Conservation (phyloP, 352 stramenopile species). For the Phytophthora ohioensis region DNA sequence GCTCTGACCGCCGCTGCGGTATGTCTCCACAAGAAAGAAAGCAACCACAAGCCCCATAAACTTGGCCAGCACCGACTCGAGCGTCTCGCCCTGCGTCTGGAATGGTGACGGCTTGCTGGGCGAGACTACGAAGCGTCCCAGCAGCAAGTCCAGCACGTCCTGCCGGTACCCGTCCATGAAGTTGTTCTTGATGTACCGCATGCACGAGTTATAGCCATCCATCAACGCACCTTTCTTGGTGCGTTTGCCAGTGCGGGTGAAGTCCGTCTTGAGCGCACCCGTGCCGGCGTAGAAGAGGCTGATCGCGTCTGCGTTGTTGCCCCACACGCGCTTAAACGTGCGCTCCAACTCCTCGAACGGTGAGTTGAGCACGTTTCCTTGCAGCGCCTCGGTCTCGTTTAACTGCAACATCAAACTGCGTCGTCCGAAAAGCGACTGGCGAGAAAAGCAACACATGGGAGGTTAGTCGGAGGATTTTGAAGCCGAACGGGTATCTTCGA, state of each 20-base stretch:
- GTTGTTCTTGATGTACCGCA: slow-evolving; percentile 97
- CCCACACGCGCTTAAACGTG: slow-evolving; percentile 93
- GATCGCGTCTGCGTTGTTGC: slow-evolving; percentile 97
- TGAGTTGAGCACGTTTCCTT: slow-evolving; percentile 77
- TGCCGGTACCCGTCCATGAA: slow-evolving; percentile 95
- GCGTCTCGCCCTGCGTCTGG: slow-evolving; percentile 49
- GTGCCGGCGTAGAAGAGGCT: slow-evolving; percentile 95
- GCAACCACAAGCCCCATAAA: slow-evolving; percentile 54
- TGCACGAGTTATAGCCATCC: slow-evolving; percentile 95
- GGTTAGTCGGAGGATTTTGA: background rate
- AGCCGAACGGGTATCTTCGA: slow-evolving; percentile 1
- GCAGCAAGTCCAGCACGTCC: slow-evolving; percentile 94
- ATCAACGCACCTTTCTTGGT: slow-evolving; percentile 93
- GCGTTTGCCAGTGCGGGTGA: slow-evolving; percentile 95
- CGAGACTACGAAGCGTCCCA: slow-evolving; percentile 66
- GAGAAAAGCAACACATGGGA: slow-evolving; percentile 11
- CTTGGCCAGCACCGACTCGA: slow-evolving; percentile 67
- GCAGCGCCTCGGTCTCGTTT: slow-evolving; percentile 67
- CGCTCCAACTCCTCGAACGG: slow-evolving; percentile 73
- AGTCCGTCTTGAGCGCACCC: slow-evolving; percentile 96
- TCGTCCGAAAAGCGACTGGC: slow-evolving; percentile 93
- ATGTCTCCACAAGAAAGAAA: slow-evolving; percentile 73
- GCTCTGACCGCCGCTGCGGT: slow-evolving; percentile 49
- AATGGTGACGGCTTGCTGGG: slow-evolving; percentile 69
- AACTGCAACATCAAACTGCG: slow-evolving; percentile 90